Base-by-base conservation (phyloP, 2,329 filamentous ascomycete species). In the Madurella mycetomatis region DNA sequence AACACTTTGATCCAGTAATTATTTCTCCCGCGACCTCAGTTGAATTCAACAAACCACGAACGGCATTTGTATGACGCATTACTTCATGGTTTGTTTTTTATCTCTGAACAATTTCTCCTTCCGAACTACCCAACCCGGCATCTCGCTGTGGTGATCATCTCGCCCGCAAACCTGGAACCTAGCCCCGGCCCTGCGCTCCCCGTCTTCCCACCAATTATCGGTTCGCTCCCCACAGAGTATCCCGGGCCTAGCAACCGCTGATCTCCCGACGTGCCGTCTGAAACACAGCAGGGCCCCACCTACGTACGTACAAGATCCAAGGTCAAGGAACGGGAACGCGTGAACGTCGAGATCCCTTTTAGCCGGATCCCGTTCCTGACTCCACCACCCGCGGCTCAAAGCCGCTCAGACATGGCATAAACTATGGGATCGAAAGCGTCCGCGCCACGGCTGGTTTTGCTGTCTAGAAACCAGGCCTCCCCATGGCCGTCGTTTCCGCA, bases 221-320 rank as follows among this genome's bases (percentile, higher is more conserved):
- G 4, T 11, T 41, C 45, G 47, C 15, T 31, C 17, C 17, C 18
- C 30, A 7, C 25, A 47, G 34, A 31, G 16, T 5, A 16, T 47
- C 37, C 43, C 46, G 30, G 32, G 32, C 25, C 16, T 13, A 47
- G 25, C 40, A 43, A 43, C 13, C 45, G 54, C 37, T 52, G 48
- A 59, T 59, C 54, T 57, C 57, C 57, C 57, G 57, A 51, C 41
- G 18, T 45, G 42, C 57, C 54, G 54, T 52, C 54, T 54, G 53
- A 56, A 56, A 58, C 56, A 18, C 18, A n/a, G n/a, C 15, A 16
- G 16, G 31, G 39, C 39, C 42, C 54, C 54, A 56, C 54, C n/a
- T 1, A 19, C 17, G 47, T 1, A 19, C 17, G 47, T 47, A 48
- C 37, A 41, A 52, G 47, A 25, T 25, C 25, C 25, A 25, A 25